Base-by-base conservation (phyloP, 192 early-diverging fungal species). In the Obelidium mucronatum region DNA sequence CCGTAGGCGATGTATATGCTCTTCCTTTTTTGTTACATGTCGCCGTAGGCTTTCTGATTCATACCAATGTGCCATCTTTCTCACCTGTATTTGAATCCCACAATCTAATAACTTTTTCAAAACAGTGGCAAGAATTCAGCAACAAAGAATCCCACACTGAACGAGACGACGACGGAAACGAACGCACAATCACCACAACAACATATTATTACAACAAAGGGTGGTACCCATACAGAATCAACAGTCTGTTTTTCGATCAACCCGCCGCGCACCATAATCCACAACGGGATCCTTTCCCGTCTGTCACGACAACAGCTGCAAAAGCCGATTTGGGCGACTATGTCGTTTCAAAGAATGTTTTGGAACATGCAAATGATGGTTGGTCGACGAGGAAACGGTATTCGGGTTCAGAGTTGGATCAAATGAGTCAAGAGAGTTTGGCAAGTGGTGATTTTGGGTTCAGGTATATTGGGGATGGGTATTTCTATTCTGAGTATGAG, bases 231-330 rank as follows among this genome's bases (percentile, higher is more conserved):
- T 28, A 40, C 53, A 34, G 17, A 2, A 71, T 82, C 60, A 40
- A 48, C 36, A 71, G 66, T n/a, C 19, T 80, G 13, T 59, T 81
- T 51, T 82, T 82, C 44, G 74, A 82, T 40, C 81, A 82, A 44
- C 81, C 81, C 3, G 79, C 67, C 39, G 81, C 81, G 2, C 81
- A 82, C 40, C 61, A 82, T 40, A 82, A 82, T 52, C 81, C 81
- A 8, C 73, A 62, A 36, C 53, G 62, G 17, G 81, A 81, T 42
- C 80, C 80, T 11, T 81, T 52, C 40, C 80, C 80, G 11, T 37
- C 73, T 8, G 1, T n/a, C 2, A 68, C 59, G 22, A 5, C 4
- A 6, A 72, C 66, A 11, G 44, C 77, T 1, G 5, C 55, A 11
- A 34, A 34, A 19, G 60, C 60, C 28, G 17, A 3, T 2, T n/a